Conservation (phyloP, 441 rosid species). For the Macaranga tanarius region DNA sequence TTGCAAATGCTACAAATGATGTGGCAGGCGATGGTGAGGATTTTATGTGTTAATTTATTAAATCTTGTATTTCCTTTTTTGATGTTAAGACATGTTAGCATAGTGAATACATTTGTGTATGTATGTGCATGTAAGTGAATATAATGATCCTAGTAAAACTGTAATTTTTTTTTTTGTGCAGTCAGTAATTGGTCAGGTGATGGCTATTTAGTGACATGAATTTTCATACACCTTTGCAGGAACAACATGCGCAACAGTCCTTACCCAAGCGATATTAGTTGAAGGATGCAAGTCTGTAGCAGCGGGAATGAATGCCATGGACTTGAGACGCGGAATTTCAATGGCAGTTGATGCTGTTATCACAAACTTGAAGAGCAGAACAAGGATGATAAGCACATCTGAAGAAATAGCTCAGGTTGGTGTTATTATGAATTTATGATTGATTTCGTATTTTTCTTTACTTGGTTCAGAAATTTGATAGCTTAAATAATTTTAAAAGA, state of each 20-base stretch:
- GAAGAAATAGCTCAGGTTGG: constrained; percentile 97
- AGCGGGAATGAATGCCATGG: constrained; percentile 96
- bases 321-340: constrained; percentile 73
- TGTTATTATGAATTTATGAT: too few species aligned
- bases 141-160: background rate
- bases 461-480: too few species aligned
- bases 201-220: background rate
- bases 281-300: constrained; percentile 97
- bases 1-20: constrained; percentile 93
- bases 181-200: too few species aligned
- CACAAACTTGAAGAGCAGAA: constrained; percentile 76
- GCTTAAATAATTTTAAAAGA: too few species aligned
- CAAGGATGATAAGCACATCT: constrained; percentile 90
- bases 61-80: background rate
- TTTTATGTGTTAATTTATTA: background rate
- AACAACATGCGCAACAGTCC: constrained; percentile 88
- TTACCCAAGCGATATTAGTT: constrained; percentile 68
- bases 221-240: constrained; percentile 39
- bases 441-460: background rate
- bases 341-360: constrained; percentile 91
- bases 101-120: too few species aligned
- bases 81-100: background rate
- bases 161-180: background rate
- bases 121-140: too few species aligned
- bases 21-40: constrained; percentile 81